Evolutionary conservation across 2,329 filamentous ascomycete species (phyloP).

Genomic region (Penicillium concentricum): DNA sequence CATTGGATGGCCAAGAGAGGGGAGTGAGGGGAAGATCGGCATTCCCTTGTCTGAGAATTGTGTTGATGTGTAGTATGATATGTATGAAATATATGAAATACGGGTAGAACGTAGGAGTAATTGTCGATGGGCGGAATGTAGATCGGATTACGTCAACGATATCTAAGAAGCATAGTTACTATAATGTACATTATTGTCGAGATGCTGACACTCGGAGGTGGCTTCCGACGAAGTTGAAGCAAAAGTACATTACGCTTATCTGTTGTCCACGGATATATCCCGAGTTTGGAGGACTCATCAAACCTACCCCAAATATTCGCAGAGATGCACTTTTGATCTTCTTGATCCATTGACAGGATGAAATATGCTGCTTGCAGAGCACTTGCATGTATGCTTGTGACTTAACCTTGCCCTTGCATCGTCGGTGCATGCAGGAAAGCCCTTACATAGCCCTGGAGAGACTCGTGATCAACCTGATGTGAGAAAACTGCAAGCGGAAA

Average conservation of each 20-base stretch:
- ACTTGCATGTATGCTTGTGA: background rate
- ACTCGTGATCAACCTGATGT: background rate
- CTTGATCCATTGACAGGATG: background rate
- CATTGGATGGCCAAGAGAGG: background rate
- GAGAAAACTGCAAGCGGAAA: background rate
- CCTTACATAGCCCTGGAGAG: background rate
- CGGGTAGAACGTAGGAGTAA: too few species aligned
- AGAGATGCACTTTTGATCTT: background rate
- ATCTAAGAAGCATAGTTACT: too few species aligned
- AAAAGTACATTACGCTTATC: background rate
- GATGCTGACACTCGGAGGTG: too few species aligned
- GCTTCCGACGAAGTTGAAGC: background rate
- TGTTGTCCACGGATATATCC: too few species aligned
- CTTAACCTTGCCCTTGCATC: background rate
- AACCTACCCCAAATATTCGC: background rate
- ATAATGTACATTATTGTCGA: too few species aligned
- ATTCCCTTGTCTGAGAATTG: too few species aligned
- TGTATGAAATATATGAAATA: too few species aligned
- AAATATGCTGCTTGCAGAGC: background rate
- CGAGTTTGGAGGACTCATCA: background rate
- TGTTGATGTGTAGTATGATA: too few species aligned
- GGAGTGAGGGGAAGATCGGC: background rate
- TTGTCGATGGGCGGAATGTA: too few species aligned
- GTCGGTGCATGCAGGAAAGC: background rate
- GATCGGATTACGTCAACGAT: too few species aligned